phyloP scores from a whole-genome alignment of 495 filamentous ascomycete species.

The Aspergillus haitiensis region DNA sequence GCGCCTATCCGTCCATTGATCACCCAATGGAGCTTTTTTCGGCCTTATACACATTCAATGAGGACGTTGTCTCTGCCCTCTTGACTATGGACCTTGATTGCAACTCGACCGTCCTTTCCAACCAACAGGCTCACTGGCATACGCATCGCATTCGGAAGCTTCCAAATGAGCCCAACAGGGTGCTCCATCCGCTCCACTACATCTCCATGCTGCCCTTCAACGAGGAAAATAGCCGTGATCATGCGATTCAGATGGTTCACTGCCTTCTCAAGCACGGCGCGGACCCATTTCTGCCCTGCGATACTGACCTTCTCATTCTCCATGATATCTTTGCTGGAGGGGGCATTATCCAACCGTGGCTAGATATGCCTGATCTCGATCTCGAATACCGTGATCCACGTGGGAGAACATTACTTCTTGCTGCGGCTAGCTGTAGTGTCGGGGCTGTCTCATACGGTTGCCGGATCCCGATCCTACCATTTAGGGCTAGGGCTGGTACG shows the following conservation, averaged over 20 bases:
- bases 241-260: constrained; percentile 19
- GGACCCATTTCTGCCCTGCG: constrained; percentile 18
- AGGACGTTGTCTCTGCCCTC: constrained; percentile 15
- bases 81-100: constrained; percentile 20
- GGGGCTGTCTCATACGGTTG: constrained; percentile 21
- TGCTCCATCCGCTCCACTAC: constrained; percentile 22
- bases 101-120: constrained; percentile 20
- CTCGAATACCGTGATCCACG: constrained; percentile 23
- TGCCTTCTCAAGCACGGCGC: constrained; percentile 20
- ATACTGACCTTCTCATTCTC: constrained; percentile 15
- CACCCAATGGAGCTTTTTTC: constrained; percentile 27
- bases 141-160: constrained; percentile 12
- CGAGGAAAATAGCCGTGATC: constrained; percentile 19
- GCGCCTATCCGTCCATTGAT: constrained; percentile 21
- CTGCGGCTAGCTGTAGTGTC: constrained; percentile 15
- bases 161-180: not conserved
- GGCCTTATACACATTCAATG: constrained; percentile 18
- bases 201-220: constrained; percentile 26
- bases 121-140: constrained; percentile 22
- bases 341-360: constrained; percentile 24
- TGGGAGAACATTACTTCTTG: constrained; percentile 29
- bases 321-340: constrained; percentile 23
- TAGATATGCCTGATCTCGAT: constrained; percentile 22
- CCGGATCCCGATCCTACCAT: constrained; percentile 8
- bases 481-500: constrained; percentile 8